These are phyloP conservation scores for Paracamarosporium sp. DNA, from an alignment of 2,329 filamentous ascomycete genomes.

Conservation along the genomic window DNA sequence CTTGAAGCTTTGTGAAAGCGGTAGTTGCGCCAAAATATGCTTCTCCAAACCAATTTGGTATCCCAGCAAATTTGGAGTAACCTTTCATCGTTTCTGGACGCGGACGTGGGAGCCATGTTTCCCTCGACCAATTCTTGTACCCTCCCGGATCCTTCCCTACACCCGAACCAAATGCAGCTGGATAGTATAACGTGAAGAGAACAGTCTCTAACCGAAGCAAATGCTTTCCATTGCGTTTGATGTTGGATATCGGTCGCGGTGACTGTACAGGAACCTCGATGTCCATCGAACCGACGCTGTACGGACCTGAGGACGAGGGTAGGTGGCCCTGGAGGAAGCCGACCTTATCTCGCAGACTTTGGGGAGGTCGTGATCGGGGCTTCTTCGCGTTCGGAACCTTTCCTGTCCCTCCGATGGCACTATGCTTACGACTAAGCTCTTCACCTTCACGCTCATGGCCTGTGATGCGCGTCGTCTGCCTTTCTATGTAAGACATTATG, in stretches of 20 bases:
- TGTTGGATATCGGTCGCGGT: constrained; percentile 58
- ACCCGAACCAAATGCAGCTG: constrained; percentile 56
- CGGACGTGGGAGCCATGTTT: constrained; percentile 69
- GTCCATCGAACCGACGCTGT: constrained; percentile 58
- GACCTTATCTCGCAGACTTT: constrained; percentile 56
- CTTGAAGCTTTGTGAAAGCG: constrained; percentile 70
- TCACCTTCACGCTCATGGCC: constrained; percentile 20
- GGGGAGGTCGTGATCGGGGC: constrained; percentile 56
- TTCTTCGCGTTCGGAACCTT: constrained; percentile 53
- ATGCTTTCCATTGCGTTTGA: constrained; percentile 56
- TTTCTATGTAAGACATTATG: constrained; percentile 33
- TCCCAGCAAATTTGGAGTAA: constrained; percentile 67
- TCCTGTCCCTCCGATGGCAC: constrained; percentile 24
- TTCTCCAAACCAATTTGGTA: constrained; percentile 55
- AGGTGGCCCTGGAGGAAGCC: constrained; percentile 53
- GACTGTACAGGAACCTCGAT: constrained; percentile 60
- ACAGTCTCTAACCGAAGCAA: constrained; percentile 65
- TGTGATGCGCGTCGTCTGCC: constrained; percentile 37
- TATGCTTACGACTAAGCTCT: constrained; percentile 23
- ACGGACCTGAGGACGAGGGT: constrained; percentile 60
- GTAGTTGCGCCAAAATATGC: constrained; percentile 63
- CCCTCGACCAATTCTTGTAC: constrained; percentile 56
- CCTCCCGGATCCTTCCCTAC: constrained; percentile 48
- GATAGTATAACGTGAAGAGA: constrained; percentile 71
- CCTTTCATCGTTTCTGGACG: constrained; percentile 63